Evolutionary conservation across 2,329 filamentous ascomycete genomes (phyloP), one percentile per base, ranked within the genome.

Genomic region (Alternaria incomplexa): DNA sequence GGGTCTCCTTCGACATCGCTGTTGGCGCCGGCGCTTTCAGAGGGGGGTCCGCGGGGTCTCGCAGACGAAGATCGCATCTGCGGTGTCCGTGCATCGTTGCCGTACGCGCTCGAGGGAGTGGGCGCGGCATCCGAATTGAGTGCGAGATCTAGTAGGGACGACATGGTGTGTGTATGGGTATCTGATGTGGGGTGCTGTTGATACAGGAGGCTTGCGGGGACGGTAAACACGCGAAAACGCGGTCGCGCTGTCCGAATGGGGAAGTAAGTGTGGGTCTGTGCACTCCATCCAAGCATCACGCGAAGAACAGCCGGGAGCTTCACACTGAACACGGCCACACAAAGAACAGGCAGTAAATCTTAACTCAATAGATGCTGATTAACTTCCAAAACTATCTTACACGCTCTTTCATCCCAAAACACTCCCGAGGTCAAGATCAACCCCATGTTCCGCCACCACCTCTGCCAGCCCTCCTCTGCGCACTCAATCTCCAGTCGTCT

Each of bases 381-480:
- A 30, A 20, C 25, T 2, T 56, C 12, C n/a, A 11, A 22, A 53
- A 28, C 10, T 58, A 58, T 61, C 59, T 23, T 52, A 51, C n/a
- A 58, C 15, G 11, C 12, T 15, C 10, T 25, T 15, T 32, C 9
- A 44, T 43, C 25, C 15, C n/a, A 50, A 47, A 17, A 46, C 30
- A 40, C 32, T 28, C 30, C 7, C 30, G 30, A 36, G 30, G 30
- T 36, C 25, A 15, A 54, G 11, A 32, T 47, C 83, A 94, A 68
- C 92, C 96, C 96, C 96, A 99, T 9, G 96, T 99, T 4, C 95
- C 95, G 74, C 95, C 95, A 53, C 93, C 96, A 63, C 92, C 91
- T 69, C 95, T 87, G 5, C 94, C 95, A 52, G 91, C 91, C 77
- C 90, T 91, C 75, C 90, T 89, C 85, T 99, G 96, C 12, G 95